Evolutionary conservation across 306 rosid species (phyloP).

Genomic region (Argentina anserina): DNA sequence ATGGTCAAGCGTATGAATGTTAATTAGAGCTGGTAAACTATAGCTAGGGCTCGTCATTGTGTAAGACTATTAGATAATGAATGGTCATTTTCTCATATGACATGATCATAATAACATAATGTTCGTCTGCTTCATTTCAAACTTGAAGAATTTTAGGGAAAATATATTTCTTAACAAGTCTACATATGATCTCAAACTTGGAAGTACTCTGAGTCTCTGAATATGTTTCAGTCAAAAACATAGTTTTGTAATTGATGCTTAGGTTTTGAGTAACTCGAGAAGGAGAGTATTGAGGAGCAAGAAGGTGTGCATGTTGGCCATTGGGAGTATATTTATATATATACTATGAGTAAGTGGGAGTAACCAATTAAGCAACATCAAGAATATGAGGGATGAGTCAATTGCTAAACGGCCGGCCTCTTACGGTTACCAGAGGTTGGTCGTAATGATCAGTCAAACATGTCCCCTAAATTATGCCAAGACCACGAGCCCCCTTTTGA

Average conservation of each 20-base stretch:
- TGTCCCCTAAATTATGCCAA: constrained; percentile 11
- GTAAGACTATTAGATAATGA: too few species aligned
- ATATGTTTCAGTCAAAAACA: too few species aligned
- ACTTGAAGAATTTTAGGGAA: fast-evolving
- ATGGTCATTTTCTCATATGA: background rate
- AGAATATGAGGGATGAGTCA: constrained; percentile 5
- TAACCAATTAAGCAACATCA: background rate
- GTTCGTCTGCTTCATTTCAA: background rate
- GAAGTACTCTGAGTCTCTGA: too few species aligned
- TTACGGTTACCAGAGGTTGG: background rate
- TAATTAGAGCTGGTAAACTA: background rate
- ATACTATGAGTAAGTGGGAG: background rate
- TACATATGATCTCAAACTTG: too few species aligned
- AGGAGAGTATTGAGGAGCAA: constrained; percentile 39
- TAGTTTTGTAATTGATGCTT: background rate
- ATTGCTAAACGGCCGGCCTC: background rate
- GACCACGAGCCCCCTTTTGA: constrained; percentile 5
- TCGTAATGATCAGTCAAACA: background rate
- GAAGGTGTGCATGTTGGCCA: constrained; percentile 21
- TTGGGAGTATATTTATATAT: background rate
- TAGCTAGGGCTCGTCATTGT: background rate
- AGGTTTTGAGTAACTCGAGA: constrained; percentile 16
- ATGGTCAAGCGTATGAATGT: background rate
- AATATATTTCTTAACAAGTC: background rate
- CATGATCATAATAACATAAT: background rate